phyloP scores from a whole-genome alignment of 2,329 filamentous ascomycete species.

The Calonectria pseudoreteaudii region DNA sequence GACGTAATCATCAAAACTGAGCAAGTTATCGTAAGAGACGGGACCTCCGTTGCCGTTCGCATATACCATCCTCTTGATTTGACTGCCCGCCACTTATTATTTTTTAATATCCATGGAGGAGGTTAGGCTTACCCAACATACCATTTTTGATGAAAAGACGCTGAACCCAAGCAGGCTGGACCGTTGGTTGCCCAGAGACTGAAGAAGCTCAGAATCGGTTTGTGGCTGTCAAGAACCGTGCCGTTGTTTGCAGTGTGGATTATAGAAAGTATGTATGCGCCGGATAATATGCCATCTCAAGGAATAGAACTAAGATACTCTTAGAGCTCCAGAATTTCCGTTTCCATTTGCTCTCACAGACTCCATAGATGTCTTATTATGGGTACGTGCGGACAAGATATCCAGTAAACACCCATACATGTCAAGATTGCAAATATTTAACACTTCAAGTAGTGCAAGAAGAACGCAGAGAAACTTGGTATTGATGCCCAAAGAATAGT shows the following conservation, averaged over 20 bases:
- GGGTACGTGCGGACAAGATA: neutral
- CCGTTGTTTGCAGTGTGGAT: slow-evolving; percentile 17
- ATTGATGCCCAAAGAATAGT: slow-evolving; percentile 17
- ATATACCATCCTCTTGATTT: slow-evolving; percentile 2
- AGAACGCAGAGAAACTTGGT: neutral
- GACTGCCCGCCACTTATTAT: neutral
- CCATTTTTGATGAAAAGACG: too few species aligned
- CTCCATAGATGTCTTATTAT: slow-evolving; percentile 3
- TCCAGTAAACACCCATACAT: neutral
- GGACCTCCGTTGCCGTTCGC: neutral
- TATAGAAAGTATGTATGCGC: slow-evolving; percentile 5
- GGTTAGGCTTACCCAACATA: neutral
- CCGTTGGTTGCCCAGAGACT: slow-evolving; percentile 10
- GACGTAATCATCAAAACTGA: neutral
- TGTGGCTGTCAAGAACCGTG: neutral
- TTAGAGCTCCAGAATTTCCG: slow-evolving; percentile 18
- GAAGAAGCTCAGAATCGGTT: slow-evolving; percentile 18
- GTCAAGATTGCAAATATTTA: neutral
- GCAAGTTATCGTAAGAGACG: neutral
- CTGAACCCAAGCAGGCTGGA: slow-evolving; percentile 9
- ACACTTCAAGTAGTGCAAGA: neutral
- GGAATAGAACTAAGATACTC: neutral
- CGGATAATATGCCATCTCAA: neutral
- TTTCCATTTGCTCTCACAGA: slow-evolving; percentile 17
- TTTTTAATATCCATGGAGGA: slow-evolving; percentile 23